phyloP scores from a whole-genome alignment of 140 eudicot genomes.

The Bidens hawaiensis region DNA sequence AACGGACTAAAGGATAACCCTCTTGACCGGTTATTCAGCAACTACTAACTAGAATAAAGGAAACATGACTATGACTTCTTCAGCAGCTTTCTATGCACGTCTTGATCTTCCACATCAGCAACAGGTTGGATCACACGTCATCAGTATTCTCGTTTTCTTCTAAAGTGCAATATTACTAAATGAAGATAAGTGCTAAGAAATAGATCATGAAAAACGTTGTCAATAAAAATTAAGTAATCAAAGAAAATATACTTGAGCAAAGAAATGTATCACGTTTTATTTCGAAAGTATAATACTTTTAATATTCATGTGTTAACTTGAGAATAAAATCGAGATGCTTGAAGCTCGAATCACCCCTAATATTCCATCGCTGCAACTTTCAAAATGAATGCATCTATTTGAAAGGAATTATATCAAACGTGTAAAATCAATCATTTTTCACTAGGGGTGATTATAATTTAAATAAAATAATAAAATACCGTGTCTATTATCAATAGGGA shows the following conservation, averaged over 20 bases:
- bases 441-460: not conserved
- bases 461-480: too few species aligned
- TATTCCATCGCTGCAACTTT: not conserved
- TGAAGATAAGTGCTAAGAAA: not conserved
- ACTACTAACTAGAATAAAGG: too few species aligned
- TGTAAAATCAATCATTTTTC: not conserved
- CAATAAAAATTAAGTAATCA: not conserved
- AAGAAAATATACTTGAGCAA: not conserved
- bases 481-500: too few species aligned
- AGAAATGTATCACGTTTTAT: not conserved
- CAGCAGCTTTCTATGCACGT: too few species aligned
- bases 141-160: too few species aligned
- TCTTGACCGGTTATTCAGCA: too few species aligned
- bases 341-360: not conserved
- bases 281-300: not conserved
- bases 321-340: not conserved
- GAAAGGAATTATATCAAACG: not conserved
- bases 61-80: too few species aligned
- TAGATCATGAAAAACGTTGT: not conserved
- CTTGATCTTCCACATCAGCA: too few species aligned
- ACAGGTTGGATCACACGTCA: too few species aligned
- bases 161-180: not conserved
- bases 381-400: conserved; percentile 3
- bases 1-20: too few species aligned
- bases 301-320: not conserved